phyloP scores from a whole-genome alignment of 2,329 filamentous ascomycete genomes.

The Aspergillus sp. region DNA sequence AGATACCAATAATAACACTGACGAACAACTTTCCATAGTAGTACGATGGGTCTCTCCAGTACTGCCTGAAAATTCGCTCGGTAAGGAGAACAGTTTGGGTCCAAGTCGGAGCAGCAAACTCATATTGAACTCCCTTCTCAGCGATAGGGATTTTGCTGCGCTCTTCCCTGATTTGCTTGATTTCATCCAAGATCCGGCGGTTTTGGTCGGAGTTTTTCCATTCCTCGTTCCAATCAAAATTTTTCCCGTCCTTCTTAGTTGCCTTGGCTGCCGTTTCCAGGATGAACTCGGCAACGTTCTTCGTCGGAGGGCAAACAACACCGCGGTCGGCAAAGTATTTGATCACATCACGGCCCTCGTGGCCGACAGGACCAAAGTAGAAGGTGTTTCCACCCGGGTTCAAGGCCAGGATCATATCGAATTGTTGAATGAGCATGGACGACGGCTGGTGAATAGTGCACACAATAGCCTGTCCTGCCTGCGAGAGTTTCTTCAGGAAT shows the following conservation, averaged over 20 bases:
- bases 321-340: conserved; percentile 69
- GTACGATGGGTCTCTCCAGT: conserved; percentile 76
- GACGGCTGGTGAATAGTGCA: conserved; percentile 75
- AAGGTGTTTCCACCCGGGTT: conserved; percentile 69
- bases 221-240: conserved; percentile 71
- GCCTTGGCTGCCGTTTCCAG: conserved; percentile 64
- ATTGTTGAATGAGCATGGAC: conserved; percentile 67
- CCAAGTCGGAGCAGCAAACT: conserved; percentile 66
- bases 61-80: conserved; percentile 67
- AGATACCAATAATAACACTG: conserved; percentile 68
- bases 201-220: conserved; percentile 68
- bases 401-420: conserved; percentile 70
- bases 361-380: conserved; percentile 71
- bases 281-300: conserved; percentile 67
- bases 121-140: conserved; percentile 43
- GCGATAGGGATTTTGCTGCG: conserved; percentile 52
- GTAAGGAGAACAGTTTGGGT: conserved; percentile 67
- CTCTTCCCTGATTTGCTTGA: conserved; percentile 61
- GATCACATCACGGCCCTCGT: conserved; percentile 64
- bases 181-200: conserved; percentile 60
- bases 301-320: conserved; percentile 63
- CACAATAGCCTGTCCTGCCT: conserved; percentile 68
- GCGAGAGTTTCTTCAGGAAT: conserved; percentile 67
- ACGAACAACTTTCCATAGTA: conserved; percentile 75
- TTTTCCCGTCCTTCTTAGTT: conserved; percentile 53